Conservation (phyloP, 2,329 filamentous ascomycete genomes). For the Cytospora mali region DNA sequence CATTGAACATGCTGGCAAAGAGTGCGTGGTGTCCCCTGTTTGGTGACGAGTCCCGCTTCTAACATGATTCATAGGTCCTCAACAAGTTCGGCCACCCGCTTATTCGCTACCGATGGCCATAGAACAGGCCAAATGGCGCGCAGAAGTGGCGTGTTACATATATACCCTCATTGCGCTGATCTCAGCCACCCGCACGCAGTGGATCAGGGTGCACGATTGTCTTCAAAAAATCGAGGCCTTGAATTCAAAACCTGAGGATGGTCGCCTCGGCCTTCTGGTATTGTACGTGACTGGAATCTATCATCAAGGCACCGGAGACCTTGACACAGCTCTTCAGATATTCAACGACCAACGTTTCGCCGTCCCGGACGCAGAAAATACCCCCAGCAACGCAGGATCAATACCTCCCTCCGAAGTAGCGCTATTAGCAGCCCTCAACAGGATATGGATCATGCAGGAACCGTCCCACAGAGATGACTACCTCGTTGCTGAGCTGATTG, state of each 20-base stretch:
- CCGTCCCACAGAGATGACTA: constrained; percentile 58
- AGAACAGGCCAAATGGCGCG: constrained; percentile 64
- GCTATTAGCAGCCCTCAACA: constrained; percentile 68
- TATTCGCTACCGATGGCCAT: constrained; percentile 56
- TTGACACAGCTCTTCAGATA: constrained; percentile 66
- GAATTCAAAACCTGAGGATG: constrained; percentile 43
- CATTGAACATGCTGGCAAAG: constrained; percentile 28
- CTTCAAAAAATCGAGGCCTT: constrained; percentile 55
- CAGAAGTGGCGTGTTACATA: constrained; percentile 67
- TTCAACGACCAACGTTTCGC: constrained; percentile 66
- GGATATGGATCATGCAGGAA: constrained; percentile 72
- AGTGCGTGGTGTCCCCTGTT: constrained; percentile 5
- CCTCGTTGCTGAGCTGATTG: constrained; percentile 62
- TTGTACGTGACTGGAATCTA: constrained; percentile 77
- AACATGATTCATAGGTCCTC: constrained; percentile 36
- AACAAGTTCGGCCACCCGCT: constrained; percentile 36
- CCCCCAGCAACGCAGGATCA: constrained; percentile 46
- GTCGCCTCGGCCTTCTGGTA: constrained; percentile 55
- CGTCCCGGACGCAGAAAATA: constrained; percentile 47
- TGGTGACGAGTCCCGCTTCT: background rate
- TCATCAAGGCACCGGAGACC: constrained; percentile 74
- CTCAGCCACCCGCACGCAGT: constrained; percentile 70
- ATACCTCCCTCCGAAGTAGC: constrained; percentile 62
- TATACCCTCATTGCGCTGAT: constrained; percentile 72
- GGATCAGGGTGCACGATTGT: constrained; percentile 62